These are phyloP conservation scores for Auricularia heimuer DNA, from an alignment of 768 basidiomycete species.

Conservation along the genomic window DNA sequence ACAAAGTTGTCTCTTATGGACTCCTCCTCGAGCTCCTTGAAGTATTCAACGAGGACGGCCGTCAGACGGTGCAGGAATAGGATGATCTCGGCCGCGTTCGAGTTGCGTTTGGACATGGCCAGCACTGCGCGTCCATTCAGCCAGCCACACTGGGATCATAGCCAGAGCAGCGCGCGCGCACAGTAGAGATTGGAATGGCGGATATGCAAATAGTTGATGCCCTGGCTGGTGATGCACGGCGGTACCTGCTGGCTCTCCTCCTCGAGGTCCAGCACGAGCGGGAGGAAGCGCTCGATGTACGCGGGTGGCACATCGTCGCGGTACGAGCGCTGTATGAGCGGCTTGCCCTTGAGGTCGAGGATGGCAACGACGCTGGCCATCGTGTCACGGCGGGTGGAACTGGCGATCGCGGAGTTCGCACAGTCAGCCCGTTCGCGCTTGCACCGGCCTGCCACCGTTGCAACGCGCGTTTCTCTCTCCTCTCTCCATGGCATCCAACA, in stretches of 20 bases:
- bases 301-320: conserved; percentile 88
- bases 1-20: conserved; percentile 99
- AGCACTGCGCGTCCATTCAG: conserved; percentile 49
- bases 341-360: conserved; percentile 97
- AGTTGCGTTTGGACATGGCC: conserved; percentile 90
- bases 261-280: conserved; percentile 87
- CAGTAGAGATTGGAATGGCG: conserved; percentile 95
- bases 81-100: conserved; percentile 92
- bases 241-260: conserved; percentile 95
- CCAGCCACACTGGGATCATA: not conserved
- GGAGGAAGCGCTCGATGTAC: conserved; percentile 88
- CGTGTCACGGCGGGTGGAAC: not conserved
- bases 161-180: conserved; percentile 28
- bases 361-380: conserved; percentile 79
- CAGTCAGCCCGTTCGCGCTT: too few species aligned
- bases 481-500: not conserved
- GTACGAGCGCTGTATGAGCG: conserved; percentile 92
- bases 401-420: not conserved
- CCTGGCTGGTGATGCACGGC: conserved; percentile 91
- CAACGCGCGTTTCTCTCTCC: not conserved
- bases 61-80: conserved; percentile 91
- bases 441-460: not conserved
- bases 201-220: conserved; percentile 98
- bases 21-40: conserved; percentile 99
- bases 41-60: conserved; percentile 92